Conservation (phyloP, 2,329 filamentous ascomycete genomes). For the Fusarium acutatum region DNA sequence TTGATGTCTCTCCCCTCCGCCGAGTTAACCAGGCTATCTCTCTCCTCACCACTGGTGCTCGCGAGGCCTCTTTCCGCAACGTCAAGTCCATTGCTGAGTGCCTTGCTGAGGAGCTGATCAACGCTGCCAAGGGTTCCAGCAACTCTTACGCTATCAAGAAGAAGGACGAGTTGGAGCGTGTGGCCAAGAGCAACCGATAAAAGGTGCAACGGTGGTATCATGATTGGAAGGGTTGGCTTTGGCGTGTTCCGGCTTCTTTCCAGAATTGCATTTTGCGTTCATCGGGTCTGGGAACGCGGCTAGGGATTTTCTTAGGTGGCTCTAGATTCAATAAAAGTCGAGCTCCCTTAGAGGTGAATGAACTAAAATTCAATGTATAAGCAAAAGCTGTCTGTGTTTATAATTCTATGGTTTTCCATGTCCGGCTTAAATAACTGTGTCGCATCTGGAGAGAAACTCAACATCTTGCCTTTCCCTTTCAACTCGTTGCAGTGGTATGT, state of each 20-base stretch:
- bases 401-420: background rate
- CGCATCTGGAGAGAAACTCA: background rate
- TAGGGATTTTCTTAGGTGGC: constrained; percentile 54
- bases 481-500: background rate
- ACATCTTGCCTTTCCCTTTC: background rate
- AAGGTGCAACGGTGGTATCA: constrained; percentile 53
- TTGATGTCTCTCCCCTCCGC: constrained; percentile 99
- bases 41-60: constrained; percentile 98
- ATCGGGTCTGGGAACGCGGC: constrained; percentile 55
- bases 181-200: constrained; percentile 99
- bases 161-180: constrained; percentile 99
- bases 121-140: constrained; percentile 99
- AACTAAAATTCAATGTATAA: constrained; percentile 36
- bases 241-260: constrained; percentile 57
- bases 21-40: constrained; percentile 99
- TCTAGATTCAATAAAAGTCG: constrained; percentile 56
- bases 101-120: constrained; percentile 99
- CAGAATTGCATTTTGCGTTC: constrained; percentile 60
- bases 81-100: constrained; percentile 99
- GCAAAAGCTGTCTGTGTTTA: constrained; percentile 3
- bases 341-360: constrained; percentile 52
- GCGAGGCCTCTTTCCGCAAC: constrained; percentile 99
- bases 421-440: background rate
- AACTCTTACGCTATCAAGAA: constrained; percentile 99
- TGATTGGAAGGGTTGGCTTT: constrained; percentile 52